phyloP scores from a whole-genome alignment of 2,329 filamentous ascomycete species.

The Pseudocercospora fijiensis region DNA sequence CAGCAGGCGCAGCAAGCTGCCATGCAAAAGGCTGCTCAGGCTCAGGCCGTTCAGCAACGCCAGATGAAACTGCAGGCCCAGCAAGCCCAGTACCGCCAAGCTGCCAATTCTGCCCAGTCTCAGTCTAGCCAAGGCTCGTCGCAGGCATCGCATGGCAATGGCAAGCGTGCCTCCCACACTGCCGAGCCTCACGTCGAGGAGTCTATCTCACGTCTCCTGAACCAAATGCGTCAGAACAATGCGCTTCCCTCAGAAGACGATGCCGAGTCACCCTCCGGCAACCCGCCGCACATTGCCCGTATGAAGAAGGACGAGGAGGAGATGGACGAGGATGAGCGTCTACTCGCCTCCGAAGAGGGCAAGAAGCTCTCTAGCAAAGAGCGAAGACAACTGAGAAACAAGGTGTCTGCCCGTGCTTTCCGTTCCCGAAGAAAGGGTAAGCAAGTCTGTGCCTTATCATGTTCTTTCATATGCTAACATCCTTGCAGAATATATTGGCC shows the following conservation, averaged over 20 bases:
- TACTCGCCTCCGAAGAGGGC: slow-evolving; percentile 93
- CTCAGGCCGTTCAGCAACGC: slow-evolving; percentile 49
- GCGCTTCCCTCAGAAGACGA: slow-evolving; percentile 49
- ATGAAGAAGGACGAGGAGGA: slow-evolving; percentile 93
- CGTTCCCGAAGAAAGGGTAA: slow-evolving; percentile 96
- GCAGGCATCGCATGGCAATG: slow-evolving; percentile 40
- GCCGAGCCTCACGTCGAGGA: slow-evolving; percentile 64
- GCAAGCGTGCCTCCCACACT: slow-evolving; percentile 47
- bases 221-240: slow-evolving; percentile 82
- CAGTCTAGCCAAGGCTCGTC: slow-evolving; percentile 33
- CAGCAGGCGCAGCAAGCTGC: slow-evolving; percentile 67
- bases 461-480: slow-evolving; percentile 50
- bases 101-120: slow-evolving; percentile 26
- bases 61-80: slow-evolving; percentile 46
- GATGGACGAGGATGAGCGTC: slow-evolving; percentile 95
- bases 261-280: slow-evolving; percentile 44
- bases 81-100: slow-evolving; percentile 41
- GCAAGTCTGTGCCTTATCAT: slow-evolving; percentile 29
- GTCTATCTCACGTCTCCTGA: slow-evolving; percentile 87
- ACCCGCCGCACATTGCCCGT: slow-evolving; percentile 67
- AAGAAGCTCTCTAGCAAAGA: slow-evolving; percentile 99
- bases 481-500: slow-evolving; percentile 82
- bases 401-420: slow-evolving; percentile 96
- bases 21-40: slow-evolving; percentile 56
- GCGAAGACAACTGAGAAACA: slow-evolving; percentile 94